These are phyloP conservation scores for Colletotrichum liaoningense DNA, from an alignment of 2,329 filamentous ascomycete species.

Conservation along the genomic window DNA sequence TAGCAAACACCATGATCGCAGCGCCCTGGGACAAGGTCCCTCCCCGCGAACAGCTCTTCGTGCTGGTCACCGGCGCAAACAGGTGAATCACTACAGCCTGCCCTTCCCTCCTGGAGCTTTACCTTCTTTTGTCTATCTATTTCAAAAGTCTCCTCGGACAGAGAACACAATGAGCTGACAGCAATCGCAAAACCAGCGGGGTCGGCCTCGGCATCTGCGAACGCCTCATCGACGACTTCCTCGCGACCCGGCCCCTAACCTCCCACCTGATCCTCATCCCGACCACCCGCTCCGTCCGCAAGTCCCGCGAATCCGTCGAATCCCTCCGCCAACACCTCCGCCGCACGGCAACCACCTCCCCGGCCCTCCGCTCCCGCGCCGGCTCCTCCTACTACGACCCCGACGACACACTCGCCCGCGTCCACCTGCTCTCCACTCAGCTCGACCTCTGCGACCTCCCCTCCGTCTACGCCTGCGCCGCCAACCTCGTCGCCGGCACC, in stretches of 20 bases:
- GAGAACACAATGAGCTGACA: neutral
- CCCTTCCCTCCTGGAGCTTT: neutral
- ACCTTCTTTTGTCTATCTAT: neutral
- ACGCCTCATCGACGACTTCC: conserved; percentile 91
- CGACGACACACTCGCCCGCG: conserved; percentile 57
- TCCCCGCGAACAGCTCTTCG: conserved; percentile 63
- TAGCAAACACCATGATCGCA: conserved; percentile 20
- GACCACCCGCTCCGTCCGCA: conserved; percentile 81
- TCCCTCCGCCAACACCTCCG: conserved; percentile 73
- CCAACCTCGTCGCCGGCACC: conserved; percentile 55
- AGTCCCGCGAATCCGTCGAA: conserved; percentile 78
- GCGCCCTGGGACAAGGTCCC: conserved; percentile 50
- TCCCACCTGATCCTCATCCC: conserved; percentile 83
- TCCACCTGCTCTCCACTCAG: conserved; percentile 69
- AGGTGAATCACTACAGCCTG: conserved; percentile 65
- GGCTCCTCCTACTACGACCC: conserved; percentile 51
- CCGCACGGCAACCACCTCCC: conserved; percentile 54
- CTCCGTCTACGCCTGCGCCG: conserved; percentile 61
- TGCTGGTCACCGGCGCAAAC: conserved; percentile 87
- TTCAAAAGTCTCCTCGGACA: neutral
- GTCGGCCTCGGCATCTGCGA: conserved; percentile 87
- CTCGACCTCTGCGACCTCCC: conserved; percentile 71
- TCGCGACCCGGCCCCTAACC: conserved; percentile 72
- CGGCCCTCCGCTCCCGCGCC: conserved; percentile 49
- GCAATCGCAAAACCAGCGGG: conserved; percentile 66